These are phyloP conservation scores for Porogramme epimiltina DNA, from an alignment of 1,284 basidiomycete species.

Conservation along the genomic window DNA sequence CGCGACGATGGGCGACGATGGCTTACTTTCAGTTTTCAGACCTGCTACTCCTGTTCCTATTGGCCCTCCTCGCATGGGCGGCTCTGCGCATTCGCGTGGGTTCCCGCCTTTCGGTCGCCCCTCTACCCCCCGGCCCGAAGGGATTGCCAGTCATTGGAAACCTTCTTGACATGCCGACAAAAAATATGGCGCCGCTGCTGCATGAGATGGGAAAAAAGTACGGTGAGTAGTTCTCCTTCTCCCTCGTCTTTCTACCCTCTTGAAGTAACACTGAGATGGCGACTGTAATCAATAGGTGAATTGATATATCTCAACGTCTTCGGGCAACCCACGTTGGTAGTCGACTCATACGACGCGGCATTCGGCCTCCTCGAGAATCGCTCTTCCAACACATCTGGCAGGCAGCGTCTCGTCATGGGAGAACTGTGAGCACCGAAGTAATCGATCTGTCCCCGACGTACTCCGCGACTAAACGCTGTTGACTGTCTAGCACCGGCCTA, in stretches of 20 bases:
- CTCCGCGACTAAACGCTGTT: not conserved
- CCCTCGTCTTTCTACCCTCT: too few species aligned
- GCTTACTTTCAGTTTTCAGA: too few species aligned
- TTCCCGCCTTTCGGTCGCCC: not conserved
- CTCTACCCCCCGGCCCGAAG: constrained; percentile 13
- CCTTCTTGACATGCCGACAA: constrained; percentile 12
- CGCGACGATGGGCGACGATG: too few species aligned
- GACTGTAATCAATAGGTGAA: too few species aligned
- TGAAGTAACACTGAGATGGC: too few species aligned
- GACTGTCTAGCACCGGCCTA: not conserved
- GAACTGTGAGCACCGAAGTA: constrained; percentile 2
- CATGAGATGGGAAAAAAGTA: constrained; percentile 7
- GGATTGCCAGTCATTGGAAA: constrained; percentile 13
- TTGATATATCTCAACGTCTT: constrained; percentile 8
- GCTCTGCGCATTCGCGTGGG: not conserved
- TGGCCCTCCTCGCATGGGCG: too few species aligned
- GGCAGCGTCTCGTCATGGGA: constrained; percentile 13
- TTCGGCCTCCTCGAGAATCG: constrained; percentile 8
- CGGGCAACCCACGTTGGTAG: constrained; percentile 12
- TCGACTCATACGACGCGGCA: constrained; percentile 11
- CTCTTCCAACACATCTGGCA: constrained; percentile 9
- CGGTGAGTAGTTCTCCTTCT: constrained; percentile 1
- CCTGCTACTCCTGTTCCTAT: too few species aligned
- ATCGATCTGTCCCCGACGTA: not conserved
- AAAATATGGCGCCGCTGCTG: not conserved